Evolutionary conservation across 768 basidiomycete genomes (phyloP), one percentile per base, ranked within the genome.

Genomic region (Amanita thiersii): DNA sequence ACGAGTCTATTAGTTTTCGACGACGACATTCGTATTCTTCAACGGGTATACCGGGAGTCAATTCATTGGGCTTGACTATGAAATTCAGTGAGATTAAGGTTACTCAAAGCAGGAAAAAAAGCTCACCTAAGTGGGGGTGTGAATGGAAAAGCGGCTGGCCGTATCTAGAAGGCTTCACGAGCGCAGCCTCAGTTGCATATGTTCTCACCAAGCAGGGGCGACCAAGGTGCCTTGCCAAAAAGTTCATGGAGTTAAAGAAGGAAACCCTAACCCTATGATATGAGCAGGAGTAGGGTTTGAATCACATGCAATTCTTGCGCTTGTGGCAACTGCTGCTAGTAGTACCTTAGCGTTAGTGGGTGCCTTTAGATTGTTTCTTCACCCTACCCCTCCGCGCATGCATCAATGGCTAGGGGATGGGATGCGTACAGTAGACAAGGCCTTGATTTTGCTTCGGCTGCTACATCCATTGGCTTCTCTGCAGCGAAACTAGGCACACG

Each of bases 101-200:
- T 30, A 18, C 12, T 21, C 32, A 21, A 26, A 31, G 41, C 25
- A 41, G 25, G 11, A 12, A 28, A 8, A 19, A 64, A 5, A 18
- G 24, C 72, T 48, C 46, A 82, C 81, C 50, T 20, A 96, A 74
- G 60, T 94, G 88, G 1, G 90, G 83, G 57, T 96, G 92, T 0
- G 87, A 87, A 15, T 66, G 63, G 14, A 69, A 72, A 8, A 82
- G 65, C 0, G 92, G 89, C 56, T 94, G 92, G 0, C 90, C 90
- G 51, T 77, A 86, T 23, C 62, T 59, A 5, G 88, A 79, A 2
- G 89, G 89, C 59, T 90, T 92, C 15, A 55, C 47, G 10, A 46
- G 39, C 5, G 56, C 25, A 28, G 37, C 26, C 19, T 39, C 37
- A 12, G 44, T 39, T 39, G 44, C 44, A 33, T 35, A 45, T 14